phyloP scores from a whole-genome alignment of 106 monocot species.

The Acorus calamus region DNA sequence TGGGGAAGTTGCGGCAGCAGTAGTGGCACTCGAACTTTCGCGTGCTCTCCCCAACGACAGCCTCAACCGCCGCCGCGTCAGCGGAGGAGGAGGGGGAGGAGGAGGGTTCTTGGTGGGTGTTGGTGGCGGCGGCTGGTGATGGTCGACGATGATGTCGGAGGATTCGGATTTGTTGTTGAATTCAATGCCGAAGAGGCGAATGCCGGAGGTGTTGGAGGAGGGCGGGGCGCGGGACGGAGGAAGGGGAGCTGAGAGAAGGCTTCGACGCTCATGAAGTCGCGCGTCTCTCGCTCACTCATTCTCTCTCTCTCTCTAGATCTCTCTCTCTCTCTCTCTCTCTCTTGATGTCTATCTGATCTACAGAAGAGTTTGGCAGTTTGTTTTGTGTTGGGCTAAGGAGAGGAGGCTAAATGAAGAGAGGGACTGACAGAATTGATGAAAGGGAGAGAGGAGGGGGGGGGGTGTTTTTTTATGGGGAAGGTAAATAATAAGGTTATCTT shows the following conservation, averaged over 20 bases:
- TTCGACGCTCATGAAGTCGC: constrained; percentile 65
- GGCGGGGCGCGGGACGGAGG: constrained; percentile 33
- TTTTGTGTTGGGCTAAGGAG: no score
- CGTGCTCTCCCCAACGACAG: background rate
- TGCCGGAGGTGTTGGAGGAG: constrained; percentile 1
- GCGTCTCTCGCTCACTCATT: constrained; percentile 44
- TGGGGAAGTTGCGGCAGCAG: constrained; percentile 90
- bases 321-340: background rate
- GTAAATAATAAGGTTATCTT: no score
- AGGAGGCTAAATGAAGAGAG: background rate
- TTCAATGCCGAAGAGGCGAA: constrained; percentile 47
- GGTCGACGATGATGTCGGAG: background rate
- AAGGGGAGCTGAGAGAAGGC: constrained; percentile 95
- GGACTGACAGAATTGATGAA: background rate
- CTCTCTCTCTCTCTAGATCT: no score
- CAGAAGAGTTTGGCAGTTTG: background rate
- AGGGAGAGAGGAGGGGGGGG: no score
- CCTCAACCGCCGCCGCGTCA: background rate
- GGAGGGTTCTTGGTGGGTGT: background rate
- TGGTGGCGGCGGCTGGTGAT: background rate
- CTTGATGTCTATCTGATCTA: background rate
- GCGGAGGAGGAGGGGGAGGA: background rate
- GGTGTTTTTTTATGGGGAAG: no score
- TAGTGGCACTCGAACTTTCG: constrained; percentile 95
- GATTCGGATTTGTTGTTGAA: constrained; percentile 10